Base-by-base conservation (phyloP, 2,329 filamentous ascomycete species). In the Chaetomiaceae sp. region DNA sequence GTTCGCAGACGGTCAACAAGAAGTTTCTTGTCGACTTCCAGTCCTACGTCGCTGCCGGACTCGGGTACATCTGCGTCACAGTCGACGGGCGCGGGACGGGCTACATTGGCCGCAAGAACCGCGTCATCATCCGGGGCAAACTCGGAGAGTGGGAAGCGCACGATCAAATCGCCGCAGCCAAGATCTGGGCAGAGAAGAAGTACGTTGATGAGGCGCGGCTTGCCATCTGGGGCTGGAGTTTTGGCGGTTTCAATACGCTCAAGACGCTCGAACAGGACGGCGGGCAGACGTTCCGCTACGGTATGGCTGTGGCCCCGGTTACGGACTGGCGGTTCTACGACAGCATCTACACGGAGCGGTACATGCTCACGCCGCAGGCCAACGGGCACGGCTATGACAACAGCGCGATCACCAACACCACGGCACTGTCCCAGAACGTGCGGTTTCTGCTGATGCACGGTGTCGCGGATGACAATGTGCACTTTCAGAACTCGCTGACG, bases 181-280 rank as follows among this genome's bases (percentile, higher is more conserved):
- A 91, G 69, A 82, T 87, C 59, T 97, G 90, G 85, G 86, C 87
- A 0, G 74, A 75, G 33, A 92, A 90, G 66, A 71, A 79, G 13
- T 97, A 99, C 68, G 85, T 96, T 13, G 95, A 99, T 67, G 75
- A 80, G 23, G 77, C 82, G 6, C 83, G 88, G 50, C 82, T 99
- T 61, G 91, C 90, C 18, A 95, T 99, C 66, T 99, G 94, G 94
- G 94, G 94, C 43, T 99, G 94, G 94, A 95, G 89, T 58, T 99
- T 94, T 66, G 94, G 94, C 53, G 94, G 94, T 10, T 99, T 95
- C 75, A 88, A 89, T 76, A 89, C 94, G 5, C 79, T 99, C 64
- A 99, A 99, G 75, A 94, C 90, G 1, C 83, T 99, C 11, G 94
- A 99, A 75, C 80, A 83, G 57, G 94, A 99, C 67, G 92, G 83